phyloP scores from a whole-genome alignment of 805 yeast species.

The Metschnikowia koreensis region DNA sequence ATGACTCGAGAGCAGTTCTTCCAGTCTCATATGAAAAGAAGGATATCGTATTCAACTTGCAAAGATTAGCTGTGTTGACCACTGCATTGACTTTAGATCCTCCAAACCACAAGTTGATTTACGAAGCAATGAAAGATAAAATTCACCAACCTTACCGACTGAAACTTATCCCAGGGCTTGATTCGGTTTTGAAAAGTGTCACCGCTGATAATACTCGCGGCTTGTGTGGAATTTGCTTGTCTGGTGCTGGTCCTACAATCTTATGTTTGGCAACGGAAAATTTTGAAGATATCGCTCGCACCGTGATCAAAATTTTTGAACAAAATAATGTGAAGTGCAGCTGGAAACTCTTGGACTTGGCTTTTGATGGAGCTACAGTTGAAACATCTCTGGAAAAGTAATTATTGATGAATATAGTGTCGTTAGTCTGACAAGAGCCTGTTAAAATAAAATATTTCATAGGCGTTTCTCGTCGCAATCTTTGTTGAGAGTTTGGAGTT shows the following conservation, averaged over 20 bases:
- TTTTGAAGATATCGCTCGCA: slow-evolving; percentile 77
- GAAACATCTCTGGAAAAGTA: slow-evolving; percentile 6
- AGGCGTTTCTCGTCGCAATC: no score
- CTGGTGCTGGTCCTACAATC: slow-evolving; percentile 98
- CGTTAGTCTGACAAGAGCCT: no score
- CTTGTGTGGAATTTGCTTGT: slow-evolving; percentile 86
- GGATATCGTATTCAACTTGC: slow-evolving; percentile 90
- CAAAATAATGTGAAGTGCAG: slow-evolving; percentile 66
- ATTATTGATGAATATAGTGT: no score
- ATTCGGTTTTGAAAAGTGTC: slow-evolving; percentile 72
- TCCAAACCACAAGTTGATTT: slow-evolving; percentile 79
- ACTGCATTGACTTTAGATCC: slow-evolving; percentile 84
- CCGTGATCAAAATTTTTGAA: slow-evolving; percentile 67
- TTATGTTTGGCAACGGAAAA: slow-evolving; percentile 88
- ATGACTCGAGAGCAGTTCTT: slow-evolving; percentile 83
- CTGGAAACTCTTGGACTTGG: slow-evolving; percentile 84
- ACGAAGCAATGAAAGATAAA: slow-evolving; percentile 94
- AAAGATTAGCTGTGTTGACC: slow-evolving; percentile 88
- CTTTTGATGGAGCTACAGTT: slow-evolving; percentile 81
- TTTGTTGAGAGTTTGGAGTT: no score
- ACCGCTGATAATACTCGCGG: slow-evolving; percentile 85
- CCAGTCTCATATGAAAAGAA: slow-evolving; percentile 74
- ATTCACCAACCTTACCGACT: slow-evolving; percentile 97
- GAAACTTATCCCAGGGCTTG: slow-evolving; percentile 85
- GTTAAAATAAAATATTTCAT: no score